Base-by-base conservation (phyloP, 116 monocot species). In the Trichopus zeylanicus region DNA sequence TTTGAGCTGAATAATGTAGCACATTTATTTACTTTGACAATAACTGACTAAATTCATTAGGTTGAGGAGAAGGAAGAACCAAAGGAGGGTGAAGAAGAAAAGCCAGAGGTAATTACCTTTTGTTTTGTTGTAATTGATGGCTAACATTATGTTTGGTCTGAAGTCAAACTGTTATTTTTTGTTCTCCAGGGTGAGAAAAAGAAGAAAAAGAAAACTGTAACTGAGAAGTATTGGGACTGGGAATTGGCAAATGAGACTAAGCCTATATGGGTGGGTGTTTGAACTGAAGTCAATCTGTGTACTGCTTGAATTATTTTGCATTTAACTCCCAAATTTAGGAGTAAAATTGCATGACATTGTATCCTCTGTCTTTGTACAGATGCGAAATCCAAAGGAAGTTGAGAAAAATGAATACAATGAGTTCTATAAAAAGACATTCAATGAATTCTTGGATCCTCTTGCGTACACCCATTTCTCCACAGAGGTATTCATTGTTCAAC, bases 201-300 rank as follows among this genome's bases (percentile, higher is more conserved):
- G 69, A 94, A 79, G 63, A 86, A 88, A 57, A 94, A 79, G 53
- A 91, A 92, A 68, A 79, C 87, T 48, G 67, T 80, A 33, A 98
- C 87, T 28, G 91, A 98, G 66, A 98, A 98, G 66, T 98, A 98
- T 29, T 98, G 91, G 97, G 91, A 98, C 62, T 98, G 91, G 97
- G 91, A 91, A 63, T 75, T 98, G 73, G 82, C 91, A 59, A 98
- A 98, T 69, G 97, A 98, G 65, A 98, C 97, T 25, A 98, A 91
- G 53, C 91, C 91, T 26, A 87, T 98, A 48, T 98, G 97, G 97
- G 97, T 91, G 73, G 56, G 65, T 23, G 1, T 48, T 16, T n/a
- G n/a, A n/a, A n/a, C n/a, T n/a, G n/a, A n/a, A n/a, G n/a, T n/a
- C n/a, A n/a, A n/a, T n/a, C n/a, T n/a, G n/a, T n/a, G n/a, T n/a